Base-by-base conservation (phyloP, 2,329 filamentous ascomycete species). In the Fulvia fulva region DNA sequence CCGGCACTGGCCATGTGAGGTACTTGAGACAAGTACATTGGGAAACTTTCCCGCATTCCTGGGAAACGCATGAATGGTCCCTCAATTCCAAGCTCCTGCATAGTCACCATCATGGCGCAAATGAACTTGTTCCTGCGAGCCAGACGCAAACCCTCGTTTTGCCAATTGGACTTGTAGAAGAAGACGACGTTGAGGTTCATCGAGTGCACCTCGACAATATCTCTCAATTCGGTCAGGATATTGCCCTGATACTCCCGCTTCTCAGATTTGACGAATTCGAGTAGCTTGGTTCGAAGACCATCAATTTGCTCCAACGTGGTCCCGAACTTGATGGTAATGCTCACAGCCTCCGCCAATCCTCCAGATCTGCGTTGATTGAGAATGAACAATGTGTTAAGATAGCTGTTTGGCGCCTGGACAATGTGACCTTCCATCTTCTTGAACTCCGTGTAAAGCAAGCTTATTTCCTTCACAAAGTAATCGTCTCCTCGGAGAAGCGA, bases 401-500 rank as follows among this genome's bases (percentile, higher is more conserved):
- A 86, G 58, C 89, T 95, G 81, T 97, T 97, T 11, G 93, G 93
- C 0, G 93, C 93, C 74, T 97, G 93, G 0, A 97, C 93, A 23
- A 97, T 88, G 68, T 97, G 92, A 1, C 93, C 93, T 74, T 97
- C 88, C 89, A 97, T 93, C 80, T 97, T 97, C 81, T 97, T 97
- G 79, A 97, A 97, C 70, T 97, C 93, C 14, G 93, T 97, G 73
- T 94, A 97, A 16, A 97, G 81, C 1, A 97, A 81, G 1, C 91
- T 89, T 56, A 97, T 95, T 70, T 96, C 90, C 55, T 95, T 96
- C 55, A 97, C 92, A 65, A 96, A 97, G 75, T 96, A 97, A 68
- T 97, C 93, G 67, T 97, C 93, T 47, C 92, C 92, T 34, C 82
- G 84, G 70, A 91, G 81, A 16, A 81, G 73, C n/a, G 86, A 82